These are phyloP conservation scores for Trypanosoma caninum DNA, from an alignment of 208 protist species.

Conservation along the genomic window DNA sequence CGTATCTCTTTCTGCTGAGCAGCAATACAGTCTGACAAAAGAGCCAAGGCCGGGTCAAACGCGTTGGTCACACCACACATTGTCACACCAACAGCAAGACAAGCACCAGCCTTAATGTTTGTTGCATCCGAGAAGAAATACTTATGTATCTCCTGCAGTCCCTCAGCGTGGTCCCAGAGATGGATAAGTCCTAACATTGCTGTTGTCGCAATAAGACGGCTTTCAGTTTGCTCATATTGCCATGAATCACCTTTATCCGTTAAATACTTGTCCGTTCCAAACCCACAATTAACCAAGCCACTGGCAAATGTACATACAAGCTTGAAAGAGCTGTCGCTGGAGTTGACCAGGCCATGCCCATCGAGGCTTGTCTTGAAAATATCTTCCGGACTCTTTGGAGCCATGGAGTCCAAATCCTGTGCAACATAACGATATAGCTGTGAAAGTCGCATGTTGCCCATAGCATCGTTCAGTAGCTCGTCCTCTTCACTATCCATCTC, in stretches of 20 bases:
- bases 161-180: slow-evolving; percentile 97
- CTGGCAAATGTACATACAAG: slow-evolving; percentile 98
- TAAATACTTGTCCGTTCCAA: slow-evolving; percentile 97
- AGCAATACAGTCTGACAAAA: slow-evolving; percentile 85
- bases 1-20: slow-evolving; percentile 67
- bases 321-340: slow-evolving; percentile 90
- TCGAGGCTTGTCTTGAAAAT: slow-evolving; percentile 96
- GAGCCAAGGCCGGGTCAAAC: slow-evolving; percentile 94
- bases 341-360: slow-evolving; percentile 25
- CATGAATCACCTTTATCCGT: slow-evolving; percentile 80
- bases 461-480: slow-evolving; percentile 82
- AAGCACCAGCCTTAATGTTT: slow-evolving; percentile 96
- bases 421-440: slow-evolving; percentile 94
- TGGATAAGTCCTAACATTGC: slow-evolving; percentile 96
- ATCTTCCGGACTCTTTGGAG: slow-evolving; percentile 97
- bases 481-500: slow-evolving; percentile 88
- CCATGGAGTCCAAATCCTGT: slow-evolving; percentile 94
- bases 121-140: slow-evolving; percentile 94
- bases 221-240: slow-evolving; percentile 96
- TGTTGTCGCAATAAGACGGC: slow-evolving; percentile 94
- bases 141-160: slow-evolving; percentile 95
- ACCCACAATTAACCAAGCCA: slow-evolving; percentile 93
- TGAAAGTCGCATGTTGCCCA: slow-evolving; percentile 95
- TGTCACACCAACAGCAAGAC: slow-evolving; percentile 90
- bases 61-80: slow-evolving; percentile 87